A percentile compares a stretch with the other conserved stretches of the same genome.
Conservation (phyloP, 2,329 filamentous ascomycete species). For the Apiospora arundinis region DNA sequence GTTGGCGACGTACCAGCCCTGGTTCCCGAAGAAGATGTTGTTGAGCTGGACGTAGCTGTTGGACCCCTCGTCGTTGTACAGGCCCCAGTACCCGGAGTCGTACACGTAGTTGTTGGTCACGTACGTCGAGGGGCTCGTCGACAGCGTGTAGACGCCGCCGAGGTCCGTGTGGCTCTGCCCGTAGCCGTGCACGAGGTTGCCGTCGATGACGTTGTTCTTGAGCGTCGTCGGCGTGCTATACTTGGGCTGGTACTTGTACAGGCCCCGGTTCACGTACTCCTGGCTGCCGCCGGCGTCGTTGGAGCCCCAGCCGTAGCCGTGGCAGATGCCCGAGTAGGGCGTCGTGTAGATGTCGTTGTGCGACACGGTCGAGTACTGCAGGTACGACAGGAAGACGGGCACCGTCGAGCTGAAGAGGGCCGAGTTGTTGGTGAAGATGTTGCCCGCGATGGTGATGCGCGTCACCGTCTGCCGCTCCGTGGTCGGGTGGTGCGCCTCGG, state of each 20-base stretch:
- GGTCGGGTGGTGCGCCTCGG: constrained; percentile 8
- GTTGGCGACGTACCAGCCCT: constrained; percentile 7
- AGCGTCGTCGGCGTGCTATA: constrained; percentile 1
- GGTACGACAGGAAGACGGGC: constrained; percentile 16
- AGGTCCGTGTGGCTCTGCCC: constrained; percentile 18
- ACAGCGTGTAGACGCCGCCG: constrained; percentile 16
- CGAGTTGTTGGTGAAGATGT: constrained; percentile 20
- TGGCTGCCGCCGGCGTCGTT: constrained; percentile 19
- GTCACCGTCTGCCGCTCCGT: background rate
- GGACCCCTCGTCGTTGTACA: constrained; percentile 16
- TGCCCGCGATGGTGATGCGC: constrained; percentile 13
- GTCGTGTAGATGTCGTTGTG: background rate
- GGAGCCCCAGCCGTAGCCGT: constrained; percentile 17
- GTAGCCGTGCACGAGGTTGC: constrained; percentile 12
- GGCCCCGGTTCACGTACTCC: constrained; percentile 16
- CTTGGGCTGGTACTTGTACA: constrained; percentile 20
- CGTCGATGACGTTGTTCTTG: constrained; percentile 8
- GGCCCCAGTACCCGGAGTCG: constrained; percentile 16
- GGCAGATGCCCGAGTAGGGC: constrained; percentile 11
- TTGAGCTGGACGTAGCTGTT: background rate
- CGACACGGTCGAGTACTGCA: background rate
- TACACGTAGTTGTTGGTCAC: constrained; percentile 18
- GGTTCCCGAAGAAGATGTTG: constrained; percentile 8
- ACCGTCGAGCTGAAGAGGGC: constrained; percentile 20
- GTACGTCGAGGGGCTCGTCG: constrained; percentile 2